phyloP scores from a whole-genome alignment of 2,329 filamentous ascomycete genomes.

The Aspergillus unguis region DNA sequence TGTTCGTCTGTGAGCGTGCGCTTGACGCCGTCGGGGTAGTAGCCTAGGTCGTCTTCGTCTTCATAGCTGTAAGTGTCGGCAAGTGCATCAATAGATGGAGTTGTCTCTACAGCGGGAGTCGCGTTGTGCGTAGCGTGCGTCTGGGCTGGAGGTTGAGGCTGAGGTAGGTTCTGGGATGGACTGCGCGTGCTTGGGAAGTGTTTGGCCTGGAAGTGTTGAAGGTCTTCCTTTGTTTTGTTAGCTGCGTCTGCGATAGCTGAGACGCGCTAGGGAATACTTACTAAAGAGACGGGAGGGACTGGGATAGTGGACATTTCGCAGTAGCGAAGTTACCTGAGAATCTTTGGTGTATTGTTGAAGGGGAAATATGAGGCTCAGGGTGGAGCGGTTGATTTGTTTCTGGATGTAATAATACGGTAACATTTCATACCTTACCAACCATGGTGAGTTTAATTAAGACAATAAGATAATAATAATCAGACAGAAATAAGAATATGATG shows the following conservation, averaged over 20 bases:
- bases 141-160: neutral
- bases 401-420: too few relatives aligned
- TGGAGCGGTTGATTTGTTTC: too few relatives aligned
- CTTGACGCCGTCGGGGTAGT: slow-evolving; percentile 81
- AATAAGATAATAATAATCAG: too few relatives aligned
- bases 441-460: too few relatives aligned
- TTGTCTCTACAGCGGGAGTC: too few relatives aligned
- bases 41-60: slow-evolving; percentile 65
- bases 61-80: slow-evolving; percentile 11
- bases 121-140: neutral
- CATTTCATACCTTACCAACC: too few relatives aligned
- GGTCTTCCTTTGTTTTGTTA: slow-evolving; percentile 51
- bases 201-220: slow-evolving; percentile 55
- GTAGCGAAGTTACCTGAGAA: too few relatives aligned
- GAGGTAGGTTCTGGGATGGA: neutral
- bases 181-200: slow-evolving; percentile 51
- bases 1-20: slow-evolving; percentile 89
- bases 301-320: slow-evolving; percentile 19
- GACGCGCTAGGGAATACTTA: slow-evolving; percentile 18
- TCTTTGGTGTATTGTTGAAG: too few relatives aligned
- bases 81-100: too few relatives aligned
- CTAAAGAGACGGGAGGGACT: slow-evolving; percentile 36
- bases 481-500: too few relatives aligned
- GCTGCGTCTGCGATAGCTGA: too few relatives aligned
- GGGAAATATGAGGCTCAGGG: too few relatives aligned